Conservation (phyloP, 2,329 filamentous ascomycete genomes). For the Uncinocarpus reesii region DNA sequence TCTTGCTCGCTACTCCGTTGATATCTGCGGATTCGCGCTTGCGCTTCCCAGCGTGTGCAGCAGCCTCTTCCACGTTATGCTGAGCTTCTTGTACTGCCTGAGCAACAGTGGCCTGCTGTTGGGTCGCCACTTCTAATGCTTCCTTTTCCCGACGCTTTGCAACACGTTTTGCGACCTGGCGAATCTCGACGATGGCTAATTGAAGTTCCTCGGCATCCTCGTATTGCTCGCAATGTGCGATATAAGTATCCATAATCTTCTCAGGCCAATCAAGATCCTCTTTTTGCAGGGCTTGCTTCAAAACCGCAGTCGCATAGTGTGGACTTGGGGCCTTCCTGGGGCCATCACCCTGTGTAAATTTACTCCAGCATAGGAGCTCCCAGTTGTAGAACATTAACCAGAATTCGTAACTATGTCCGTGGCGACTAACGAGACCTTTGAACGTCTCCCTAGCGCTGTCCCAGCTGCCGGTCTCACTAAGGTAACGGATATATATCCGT, state of each 20-base stretch:
- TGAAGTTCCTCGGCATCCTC: constrained; percentile 69
- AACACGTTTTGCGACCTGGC: constrained; percentile 56
- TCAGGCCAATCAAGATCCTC: constrained; percentile 42
- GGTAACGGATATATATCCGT: constrained; percentile 81
- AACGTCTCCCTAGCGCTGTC: constrained; percentile 69
- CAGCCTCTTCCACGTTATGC: constrained; percentile 22
- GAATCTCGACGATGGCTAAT: constrained; percentile 60
- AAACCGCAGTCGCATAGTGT: constrained; percentile 60
- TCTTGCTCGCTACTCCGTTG: constrained; percentile 54
- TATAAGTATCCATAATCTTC: constrained; percentile 39
- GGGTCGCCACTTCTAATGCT: constrained; percentile 47
- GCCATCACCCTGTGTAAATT: constrained; percentile 44
- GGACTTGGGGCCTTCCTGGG: constrained; percentile 54
- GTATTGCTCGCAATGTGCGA: constrained; percentile 67
- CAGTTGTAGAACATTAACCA: constrained; percentile 88
- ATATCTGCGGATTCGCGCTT: constrained; percentile 44
- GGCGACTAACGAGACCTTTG: constrained; percentile 57
- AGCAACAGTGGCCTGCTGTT: constrained; percentile 18
- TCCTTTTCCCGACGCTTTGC: constrained; percentile 56
- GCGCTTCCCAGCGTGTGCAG: constrained; percentile 47
- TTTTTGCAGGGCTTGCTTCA: constrained; percentile 58
- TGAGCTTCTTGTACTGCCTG: constrained; percentile 16
- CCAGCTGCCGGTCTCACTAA: constrained; percentile 70
- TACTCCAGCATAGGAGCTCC: constrained; percentile 68
- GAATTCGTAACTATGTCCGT: constrained; percentile 77